Evolutionary conservation across 2,329 filamentous ascomycete species (phyloP).

Genomic region (Huntiella abstrusa): DNA sequence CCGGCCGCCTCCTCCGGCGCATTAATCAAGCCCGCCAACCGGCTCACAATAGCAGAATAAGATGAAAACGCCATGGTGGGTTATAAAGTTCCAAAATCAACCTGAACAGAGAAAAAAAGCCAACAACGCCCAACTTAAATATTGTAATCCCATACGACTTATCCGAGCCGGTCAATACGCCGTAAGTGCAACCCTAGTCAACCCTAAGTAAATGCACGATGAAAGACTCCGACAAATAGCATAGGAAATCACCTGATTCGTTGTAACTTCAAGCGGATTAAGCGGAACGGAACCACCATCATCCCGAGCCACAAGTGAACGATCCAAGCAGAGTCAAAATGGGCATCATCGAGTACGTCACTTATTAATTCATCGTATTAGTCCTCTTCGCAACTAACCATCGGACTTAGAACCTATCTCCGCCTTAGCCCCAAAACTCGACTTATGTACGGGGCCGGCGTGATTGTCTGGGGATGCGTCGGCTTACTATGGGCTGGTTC

Average conservation of each 20-base stretch:
- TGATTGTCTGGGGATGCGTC: constrained; percentile 57
- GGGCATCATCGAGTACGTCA: not conserved
- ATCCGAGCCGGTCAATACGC: too few species aligned
- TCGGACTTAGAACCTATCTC: constrained; percentile 31
- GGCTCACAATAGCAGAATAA: constrained; percentile 13
- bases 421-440: constrained; percentile 53
- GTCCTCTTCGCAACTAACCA: not conserved
- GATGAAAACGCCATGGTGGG: constrained; percentile 2
- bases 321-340: not conserved
- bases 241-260: not conserved
- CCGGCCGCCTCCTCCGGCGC: constrained; percentile 19
- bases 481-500: constrained; percentile 58
- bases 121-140: not conserved
- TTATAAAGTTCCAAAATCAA: not conserved
- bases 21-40: constrained; percentile 14
- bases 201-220: not conserved
- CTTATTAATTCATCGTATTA: not conserved
- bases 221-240: not conserved
- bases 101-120: not conserved
- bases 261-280: too few species aligned
- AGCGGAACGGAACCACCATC: too few species aligned
- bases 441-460: constrained; percentile 48
- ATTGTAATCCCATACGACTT: not conserved
- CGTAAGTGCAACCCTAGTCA: not conserved
- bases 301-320: too few species aligned